Base-by-base conservation (phyloP, 1,284 basidiomycete genomes). In the Crucibulum parvulum region DNA sequence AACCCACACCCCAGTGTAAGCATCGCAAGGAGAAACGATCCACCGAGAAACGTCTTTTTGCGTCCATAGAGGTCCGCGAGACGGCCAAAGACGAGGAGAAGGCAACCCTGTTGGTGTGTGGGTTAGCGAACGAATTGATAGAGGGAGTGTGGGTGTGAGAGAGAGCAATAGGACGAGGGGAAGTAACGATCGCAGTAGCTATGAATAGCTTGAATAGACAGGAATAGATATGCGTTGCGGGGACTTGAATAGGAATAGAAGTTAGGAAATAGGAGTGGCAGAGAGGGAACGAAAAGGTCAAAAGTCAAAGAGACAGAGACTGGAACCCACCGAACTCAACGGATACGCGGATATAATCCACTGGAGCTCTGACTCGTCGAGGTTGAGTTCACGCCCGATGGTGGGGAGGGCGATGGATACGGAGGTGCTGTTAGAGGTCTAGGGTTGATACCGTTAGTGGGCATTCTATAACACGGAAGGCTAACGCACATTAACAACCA, bases 11-110 rank as follows among this genome's bases (percentile, higher is more conserved):
- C 87, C 0, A 90, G 64, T 0, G 86, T 83, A 57, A 88, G 83
- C 1, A 74, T 76, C 9, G 77, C 69, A 9, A 86, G 78, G 61
- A 77, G 78, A 3, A 75, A 7, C 39, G 84, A 81, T 0, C 92
- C 91, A 10, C 78, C 13, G 2, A 87, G 55, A 65, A 92, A 93
- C 0, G 81, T 77, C 57, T 78, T 78, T 69, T 90, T 92, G 37
- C 89, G 79, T 1, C 92, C 92, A 65, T 89, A 85, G 3, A 93
- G 75, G 72, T 94, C 92, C 5, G 91, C 90, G 4, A 93, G 70
- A 46, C 91, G 79, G 0, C 92, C 92, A 41, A 87, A 85, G 1
- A 92, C 78, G 1, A 94, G 75, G 9, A 94, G 78, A 45, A 93
- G 81, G 62, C 92, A 93, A 15, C 90, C 92, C 85, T 89, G 63